Evolutionary conservation across 2,329 filamentous ascomycete genomes (phyloP).

Genomic region (Setomelanomma holmii): DNA sequence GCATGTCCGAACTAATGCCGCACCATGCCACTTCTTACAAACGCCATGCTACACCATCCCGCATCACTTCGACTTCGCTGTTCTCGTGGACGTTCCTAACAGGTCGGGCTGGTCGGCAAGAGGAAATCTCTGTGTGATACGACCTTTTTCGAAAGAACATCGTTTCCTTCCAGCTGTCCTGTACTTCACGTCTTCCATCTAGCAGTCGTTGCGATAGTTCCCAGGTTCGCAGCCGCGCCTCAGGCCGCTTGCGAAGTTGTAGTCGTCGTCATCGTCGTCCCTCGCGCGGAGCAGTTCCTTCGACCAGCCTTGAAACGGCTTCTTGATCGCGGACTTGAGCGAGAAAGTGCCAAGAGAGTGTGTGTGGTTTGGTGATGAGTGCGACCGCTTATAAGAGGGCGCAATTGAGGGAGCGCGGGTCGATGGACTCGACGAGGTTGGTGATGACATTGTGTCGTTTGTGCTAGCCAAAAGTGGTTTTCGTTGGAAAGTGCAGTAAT

Average conservation of each 20-base stretch:
- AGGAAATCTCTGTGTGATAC: too few relatives aligned
- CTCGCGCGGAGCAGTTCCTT: slow-evolving; percentile 42
- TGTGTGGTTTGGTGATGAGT: slow-evolving; percentile 3
- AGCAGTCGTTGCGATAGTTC: slow-evolving; percentile 10
- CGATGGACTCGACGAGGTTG: slow-evolving; percentile 9
- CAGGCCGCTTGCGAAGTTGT: slow-evolving; percentile 42
- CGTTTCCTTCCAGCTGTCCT: not conserved
- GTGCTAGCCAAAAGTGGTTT: too few relatives aligned
- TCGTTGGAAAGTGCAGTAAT: too few relatives aligned
- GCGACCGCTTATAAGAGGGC: not conserved
- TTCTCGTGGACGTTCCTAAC: too few relatives aligned
- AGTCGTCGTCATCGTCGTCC: slow-evolving; percentile 45
- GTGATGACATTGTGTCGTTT: slow-evolving; percentile 9
- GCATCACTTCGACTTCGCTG: too few relatives aligned
- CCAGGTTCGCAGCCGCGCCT: slow-evolving; percentile 20
- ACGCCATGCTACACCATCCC: too few relatives aligned
- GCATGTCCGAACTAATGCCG: not conserved
- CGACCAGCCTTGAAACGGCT: slow-evolving; percentile 46
- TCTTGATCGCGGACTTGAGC: slow-evolving; percentile 34
- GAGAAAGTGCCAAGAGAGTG: slow-evolving; percentile 14
- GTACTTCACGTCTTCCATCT: not conserved
- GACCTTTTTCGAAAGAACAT: not conserved
- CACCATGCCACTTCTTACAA: too few relatives aligned
- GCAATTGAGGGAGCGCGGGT: slow-evolving; percentile 12
- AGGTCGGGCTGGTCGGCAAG: too few relatives aligned